Evolutionary conservation across 106 monocot genomes (phyloP), one percentile per base, ranked within the genome.

Genomic region (Dendrobium chrysotoxum): DNA sequence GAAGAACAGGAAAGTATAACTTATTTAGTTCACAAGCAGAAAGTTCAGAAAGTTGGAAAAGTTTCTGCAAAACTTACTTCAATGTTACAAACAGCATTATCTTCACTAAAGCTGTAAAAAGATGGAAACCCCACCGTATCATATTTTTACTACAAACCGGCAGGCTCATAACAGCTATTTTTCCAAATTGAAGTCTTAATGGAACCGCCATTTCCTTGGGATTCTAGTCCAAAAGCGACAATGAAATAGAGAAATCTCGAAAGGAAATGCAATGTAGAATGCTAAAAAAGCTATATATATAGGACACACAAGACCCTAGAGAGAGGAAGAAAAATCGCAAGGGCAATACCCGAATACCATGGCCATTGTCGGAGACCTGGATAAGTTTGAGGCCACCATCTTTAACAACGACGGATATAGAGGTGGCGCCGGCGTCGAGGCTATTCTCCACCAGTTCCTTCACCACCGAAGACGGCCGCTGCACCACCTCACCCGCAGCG

Each of bases 391-490:
- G 86, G 39, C 94, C 92, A 5, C 94, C 94, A 77, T 94, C 97
- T 83, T 94, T 94, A 79, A 99, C 88, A 75, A 89, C 84, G 77
- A 99, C 92, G 73, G 92, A 95, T 78, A 95, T 72, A 80, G 93
- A 91, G 61, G 93, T 88, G 79, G 99, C 86, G 64, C 88, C 95
- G 16, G 95, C 99, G 90, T 99, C 95, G 82, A 99, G 91, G 83
- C 92, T 91, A 86, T 95, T 95, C 95, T 99, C 99, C 30, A 95
- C 87, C 28, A 99, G 91, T 85, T 99, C 99, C 86, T 99, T 99
- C 85, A 99, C 95, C 28, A 91, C 95, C 64, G 95, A 84, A 25
- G 81, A 80, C 35, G 93, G 95, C 25, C 95, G 88, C 90, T 95
- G 99, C 84, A 99, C 93, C 35, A 99, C 99, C 87, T 95, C 99